Base-by-base conservation (phyloP, 2,329 filamentous ascomycete genomes). In the Fusarium heterosporum region DNA sequence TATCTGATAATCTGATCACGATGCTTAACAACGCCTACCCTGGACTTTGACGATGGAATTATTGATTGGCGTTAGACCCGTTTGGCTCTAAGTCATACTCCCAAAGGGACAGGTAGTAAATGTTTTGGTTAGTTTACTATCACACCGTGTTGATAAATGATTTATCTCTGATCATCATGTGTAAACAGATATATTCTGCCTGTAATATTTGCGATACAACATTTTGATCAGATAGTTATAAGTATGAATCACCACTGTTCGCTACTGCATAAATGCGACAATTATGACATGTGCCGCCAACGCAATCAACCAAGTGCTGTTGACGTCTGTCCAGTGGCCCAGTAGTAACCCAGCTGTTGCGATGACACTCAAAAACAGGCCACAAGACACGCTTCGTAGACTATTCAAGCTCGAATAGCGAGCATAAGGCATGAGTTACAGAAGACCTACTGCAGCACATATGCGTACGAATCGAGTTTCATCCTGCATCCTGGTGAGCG, bases 321-420 rank as follows among this genome's bases (percentile, higher is more conserved):
- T 69, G 68, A 73, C 70, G 68, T 70, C 55, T 28, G 28, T 29
- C 34, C 13, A 30, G 70, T 73, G 70, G 70, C 70, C 73, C 57
- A 72, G 70, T 59, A 17, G 61, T 25, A 56, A 16, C 26, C 17
- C 28, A 57, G 26, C 25, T 36, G 16, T 9, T 19, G 17, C 39
- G 30, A 22, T 47, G 32, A 46, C 41, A 59, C 16, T 17, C 30
- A 28, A n/a, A 64, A 42, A 25, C 39, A 68, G 68, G 46, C 47
- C 55, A 61, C 26, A 17, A 45, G 14, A 51, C 13, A 14, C 29
- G 55, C 29, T 22, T 49, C 19, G 34, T 16, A 17, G 39, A 39
- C 19, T 49, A 40, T 43, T 22, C 46, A 30, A 52, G 55, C 13
- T 40, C 19, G 30, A 32, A 26, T 22, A 22, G n/a, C 34, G 48